phyloP scores from a whole-genome alignment of 352 stramenopile genomes.

The Globisporangium megalacanthum region DNA sequence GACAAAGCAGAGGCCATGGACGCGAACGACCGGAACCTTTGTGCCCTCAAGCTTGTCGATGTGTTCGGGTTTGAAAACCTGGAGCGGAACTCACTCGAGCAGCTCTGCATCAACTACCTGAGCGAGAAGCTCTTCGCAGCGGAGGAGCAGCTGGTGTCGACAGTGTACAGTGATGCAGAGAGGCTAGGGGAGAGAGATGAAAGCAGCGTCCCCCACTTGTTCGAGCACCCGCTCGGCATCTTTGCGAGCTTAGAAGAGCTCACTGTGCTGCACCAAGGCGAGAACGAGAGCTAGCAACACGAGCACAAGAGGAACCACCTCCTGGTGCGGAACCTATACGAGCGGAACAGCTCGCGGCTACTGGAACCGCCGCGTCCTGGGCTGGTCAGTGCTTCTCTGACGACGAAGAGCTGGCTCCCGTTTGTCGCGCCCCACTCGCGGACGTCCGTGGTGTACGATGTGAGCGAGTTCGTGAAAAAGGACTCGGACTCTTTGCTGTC shows the following conservation, averaged over 20 bases:
- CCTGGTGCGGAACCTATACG: slow-evolving; percentile 59
- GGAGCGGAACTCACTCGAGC: slow-evolving; percentile 60
- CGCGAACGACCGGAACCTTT: slow-evolving; percentile 3
- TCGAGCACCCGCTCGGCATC: slow-evolving; percentile 48
- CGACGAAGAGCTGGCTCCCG: slow-evolving; percentile 13
- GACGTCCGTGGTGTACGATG: slow-evolving; percentile 49
- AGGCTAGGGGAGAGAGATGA: slow-evolving; percentile 9
- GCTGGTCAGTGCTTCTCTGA: slow-evolving; percentile 4
- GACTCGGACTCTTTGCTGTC: slow-evolving; percentile 54
- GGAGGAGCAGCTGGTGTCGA: slow-evolving; percentile 21
- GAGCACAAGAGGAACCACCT: slow-evolving; percentile 64
- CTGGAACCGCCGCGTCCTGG: slow-evolving; percentile 17
- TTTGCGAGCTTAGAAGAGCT: slow-evolving; percentile 70
- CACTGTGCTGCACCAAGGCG: slow-evolving; percentile 53
- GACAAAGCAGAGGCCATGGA: neutral
- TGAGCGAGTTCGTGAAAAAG: slow-evolving; percentile 60
- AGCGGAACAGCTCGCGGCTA: slow-evolving; percentile 31
- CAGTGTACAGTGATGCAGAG: neutral
- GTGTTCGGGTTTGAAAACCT: slow-evolving; percentile 77
- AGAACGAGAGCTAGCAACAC: slow-evolving; percentile 34
- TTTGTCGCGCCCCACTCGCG: slow-evolving; percentile 51
- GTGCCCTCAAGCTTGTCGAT: slow-evolving; percentile 52
- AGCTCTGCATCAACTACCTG: slow-evolving; percentile 80
- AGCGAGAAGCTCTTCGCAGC: slow-evolving; percentile 67
- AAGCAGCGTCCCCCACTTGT: slow-evolving; percentile 23